phyloP scores from a whole-genome alignment of 768 basidiomycete genomes.

The Podaxis sp. region DNA sequence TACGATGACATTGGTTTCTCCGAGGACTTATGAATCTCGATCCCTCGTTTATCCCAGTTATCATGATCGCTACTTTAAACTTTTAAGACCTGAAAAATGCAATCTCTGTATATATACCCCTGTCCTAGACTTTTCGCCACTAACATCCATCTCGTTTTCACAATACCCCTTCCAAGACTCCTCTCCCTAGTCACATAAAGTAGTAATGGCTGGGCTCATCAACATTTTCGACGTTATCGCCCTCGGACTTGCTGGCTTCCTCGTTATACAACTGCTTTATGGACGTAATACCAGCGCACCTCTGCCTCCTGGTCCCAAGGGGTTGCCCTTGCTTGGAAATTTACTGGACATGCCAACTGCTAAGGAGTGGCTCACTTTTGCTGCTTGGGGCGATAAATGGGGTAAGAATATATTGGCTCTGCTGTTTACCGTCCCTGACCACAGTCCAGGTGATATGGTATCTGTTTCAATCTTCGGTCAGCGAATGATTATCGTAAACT shows the following conservation, averaged over 20 bases:
- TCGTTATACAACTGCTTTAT: constrained; percentile 22
- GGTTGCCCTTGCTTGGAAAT: constrained; percentile 46
- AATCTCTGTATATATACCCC: constrained; percentile 1
- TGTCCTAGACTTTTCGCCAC: background rate
- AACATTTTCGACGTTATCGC: constrained; percentile 19
- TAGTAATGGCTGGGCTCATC: constrained; percentile 17
- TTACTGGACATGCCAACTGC: constrained; percentile 47
- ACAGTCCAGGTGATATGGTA: constrained; percentile 37
- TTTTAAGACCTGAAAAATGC: background rate
- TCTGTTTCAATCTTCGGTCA: constrained; percentile 46
- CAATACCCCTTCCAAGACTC: background rate
- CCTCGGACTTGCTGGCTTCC: constrained; percentile 17
- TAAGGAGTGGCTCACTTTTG: constrained; percentile 46
- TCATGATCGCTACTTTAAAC: background rate
- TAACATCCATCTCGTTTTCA: background rate
- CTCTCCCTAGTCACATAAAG: background rate
- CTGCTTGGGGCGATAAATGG: constrained; percentile 38
- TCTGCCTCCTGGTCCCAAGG: constrained; percentile 48
- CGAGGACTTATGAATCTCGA: too few species aligned
- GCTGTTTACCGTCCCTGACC: background rate
- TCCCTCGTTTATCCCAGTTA: too few species aligned
- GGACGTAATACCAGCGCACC: constrained; percentile 18
- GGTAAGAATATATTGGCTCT: constrained; percentile 27
- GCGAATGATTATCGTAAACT: constrained; percentile 46
- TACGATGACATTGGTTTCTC: too few species aligned